A percentile compares a stretch with the other conserved stretches of the same genome.
Evolutionary conservation across 306 rosid species (phyloP).

Genomic region (Trifolium repens): DNA sequence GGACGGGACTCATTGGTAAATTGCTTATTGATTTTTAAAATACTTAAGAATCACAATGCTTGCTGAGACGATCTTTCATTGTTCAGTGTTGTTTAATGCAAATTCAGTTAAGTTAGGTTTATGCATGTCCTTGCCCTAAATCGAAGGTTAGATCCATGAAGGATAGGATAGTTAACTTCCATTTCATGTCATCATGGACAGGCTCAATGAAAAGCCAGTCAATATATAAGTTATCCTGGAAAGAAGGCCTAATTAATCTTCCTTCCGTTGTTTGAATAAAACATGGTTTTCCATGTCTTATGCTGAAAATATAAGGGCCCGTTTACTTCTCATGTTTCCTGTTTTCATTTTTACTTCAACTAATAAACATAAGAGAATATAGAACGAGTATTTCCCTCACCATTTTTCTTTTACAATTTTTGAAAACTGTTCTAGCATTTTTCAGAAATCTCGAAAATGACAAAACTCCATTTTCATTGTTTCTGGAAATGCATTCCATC

Average conservation of each 20-base stretch:
- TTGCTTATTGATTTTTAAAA: slow-evolving; percentile 32
- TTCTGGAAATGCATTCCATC: too few species aligned
- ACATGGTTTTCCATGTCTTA: slow-evolving; percentile 26
- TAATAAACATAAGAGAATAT: too few species aligned
- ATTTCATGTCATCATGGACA: not conserved
- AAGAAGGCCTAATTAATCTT: slow-evolving; percentile 1
- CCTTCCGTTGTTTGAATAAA: slow-evolving; percentile 1
- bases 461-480: too few species aligned
- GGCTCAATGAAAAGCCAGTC: not conserved
- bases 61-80: slow-evolving; percentile 25
- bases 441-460: too few species aligned
- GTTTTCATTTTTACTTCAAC: too few species aligned
- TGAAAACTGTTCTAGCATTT: too few species aligned
- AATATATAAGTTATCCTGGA: too few species aligned
- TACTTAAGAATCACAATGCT: slow-evolving; percentile 22
- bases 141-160: not conserved
- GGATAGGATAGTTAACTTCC: not conserved
- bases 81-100: slow-evolving; percentile 23
- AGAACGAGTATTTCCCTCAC: too few species aligned
- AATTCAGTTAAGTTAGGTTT: slow-evolving; percentile 9
- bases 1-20: slow-evolving; percentile 87
- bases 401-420: too few species aligned
- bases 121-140: too few species aligned
- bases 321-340: too few species aligned
- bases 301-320: too few species aligned